Evolutionary conservation across 1,284 basidiomycete genomes (phyloP).

Genomic region (Puccinia novopanici): DNA sequence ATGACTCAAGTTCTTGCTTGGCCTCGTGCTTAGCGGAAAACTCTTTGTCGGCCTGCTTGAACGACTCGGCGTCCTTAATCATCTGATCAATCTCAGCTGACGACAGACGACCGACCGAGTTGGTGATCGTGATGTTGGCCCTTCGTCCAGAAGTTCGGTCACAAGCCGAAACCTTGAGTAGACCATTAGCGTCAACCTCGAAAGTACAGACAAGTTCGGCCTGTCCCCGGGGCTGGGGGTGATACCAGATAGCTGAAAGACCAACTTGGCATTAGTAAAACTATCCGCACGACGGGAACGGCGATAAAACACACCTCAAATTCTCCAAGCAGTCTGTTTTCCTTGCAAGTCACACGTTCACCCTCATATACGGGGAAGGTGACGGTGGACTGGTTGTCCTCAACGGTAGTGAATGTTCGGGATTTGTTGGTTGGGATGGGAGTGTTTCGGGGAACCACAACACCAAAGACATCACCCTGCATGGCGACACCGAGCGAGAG

Average conservation of each 20-base stretch:
- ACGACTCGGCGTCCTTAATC: slow-evolving; percentile 97
- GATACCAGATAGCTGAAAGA: slow-evolving; percentile 75
- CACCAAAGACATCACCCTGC: slow-evolving; percentile 96
- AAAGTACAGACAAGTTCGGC: slow-evolving; percentile 89
- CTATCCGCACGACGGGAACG: neutral
- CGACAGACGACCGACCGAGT: slow-evolving; percentile 93
- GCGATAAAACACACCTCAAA: slow-evolving; percentile 67
- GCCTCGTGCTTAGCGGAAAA: slow-evolving; percentile 94
- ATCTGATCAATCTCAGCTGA: slow-evolving; percentile 93
- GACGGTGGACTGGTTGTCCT: slow-evolving; percentile 87
- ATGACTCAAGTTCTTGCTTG: slow-evolving; percentile 91
- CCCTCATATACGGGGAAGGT: slow-evolving; percentile 98
- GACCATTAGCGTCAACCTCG: slow-evolving; percentile 95
- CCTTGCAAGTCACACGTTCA: slow-evolving; percentile 93
- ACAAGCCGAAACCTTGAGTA: slow-evolving; percentile 89
- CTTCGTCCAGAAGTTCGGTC: slow-evolving; percentile 94
- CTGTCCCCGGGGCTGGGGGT: slow-evolving; percentile 92
- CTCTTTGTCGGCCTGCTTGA: slow-evolving; percentile 93
- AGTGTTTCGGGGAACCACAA: slow-evolving; percentile 94
- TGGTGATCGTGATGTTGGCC: slow-evolving; percentile 87
- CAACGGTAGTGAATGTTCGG: slow-evolving; percentile 90
- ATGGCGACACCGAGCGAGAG: slow-evolving; percentile 96
- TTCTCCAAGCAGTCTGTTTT: slow-evolving; percentile 94
- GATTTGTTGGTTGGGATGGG: slow-evolving; percentile 97
- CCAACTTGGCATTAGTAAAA: neutral